phyloP scores from a whole-genome alignment of 495 filamentous ascomycete species.

The Penicillium antarcticum region DNA sequence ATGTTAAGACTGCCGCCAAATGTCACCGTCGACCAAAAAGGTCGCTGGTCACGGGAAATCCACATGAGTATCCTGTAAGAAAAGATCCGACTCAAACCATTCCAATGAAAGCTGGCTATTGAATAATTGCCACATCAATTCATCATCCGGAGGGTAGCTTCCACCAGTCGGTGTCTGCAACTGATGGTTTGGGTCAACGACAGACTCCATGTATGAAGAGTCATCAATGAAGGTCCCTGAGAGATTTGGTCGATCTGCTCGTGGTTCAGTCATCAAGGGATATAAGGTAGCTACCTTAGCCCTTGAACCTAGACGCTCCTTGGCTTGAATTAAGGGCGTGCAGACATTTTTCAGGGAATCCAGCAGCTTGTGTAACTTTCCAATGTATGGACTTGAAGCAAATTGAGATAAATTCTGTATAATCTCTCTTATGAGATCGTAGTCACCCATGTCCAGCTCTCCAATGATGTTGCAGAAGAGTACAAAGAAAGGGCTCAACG shows the following conservation, averaged over 20 bases:
- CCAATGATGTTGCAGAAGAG: conserved; percentile 31
- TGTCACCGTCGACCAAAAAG: too few species aligned
- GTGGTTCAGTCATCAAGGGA: background rate
- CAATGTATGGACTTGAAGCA: conserved; percentile 18
- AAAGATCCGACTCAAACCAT: conserved; percentile 17
- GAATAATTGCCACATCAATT: conserved; percentile 30
- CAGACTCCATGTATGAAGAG: background rate
- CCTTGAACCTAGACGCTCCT: conserved; percentile 6
- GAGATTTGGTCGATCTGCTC: background rate
- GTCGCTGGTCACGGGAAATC: background rate
- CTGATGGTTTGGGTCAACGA: background rate
- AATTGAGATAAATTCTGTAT: conserved; percentile 21
- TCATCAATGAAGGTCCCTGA: background rate
- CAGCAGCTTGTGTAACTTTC: conserved; percentile 19
- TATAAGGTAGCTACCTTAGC: conserved; percentile 11
- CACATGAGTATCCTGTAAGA: background rate
- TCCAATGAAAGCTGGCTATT: conserved; percentile 27
- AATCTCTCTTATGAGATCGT: conserved; percentile 22
- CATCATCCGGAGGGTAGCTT: conserved; percentile 12
- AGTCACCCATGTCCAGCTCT: conserved; percentile 22
- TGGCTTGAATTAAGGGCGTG: conserved; percentile 20
- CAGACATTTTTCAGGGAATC: conserved; percentile 19
- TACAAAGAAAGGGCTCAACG: conserved; percentile 30
- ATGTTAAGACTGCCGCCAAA: too few species aligned
- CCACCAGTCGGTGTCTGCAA: background rate